phyloP scores from a whole-genome alignment of 768 basidiomycete genomes.

The Russula sp. region DNA sequence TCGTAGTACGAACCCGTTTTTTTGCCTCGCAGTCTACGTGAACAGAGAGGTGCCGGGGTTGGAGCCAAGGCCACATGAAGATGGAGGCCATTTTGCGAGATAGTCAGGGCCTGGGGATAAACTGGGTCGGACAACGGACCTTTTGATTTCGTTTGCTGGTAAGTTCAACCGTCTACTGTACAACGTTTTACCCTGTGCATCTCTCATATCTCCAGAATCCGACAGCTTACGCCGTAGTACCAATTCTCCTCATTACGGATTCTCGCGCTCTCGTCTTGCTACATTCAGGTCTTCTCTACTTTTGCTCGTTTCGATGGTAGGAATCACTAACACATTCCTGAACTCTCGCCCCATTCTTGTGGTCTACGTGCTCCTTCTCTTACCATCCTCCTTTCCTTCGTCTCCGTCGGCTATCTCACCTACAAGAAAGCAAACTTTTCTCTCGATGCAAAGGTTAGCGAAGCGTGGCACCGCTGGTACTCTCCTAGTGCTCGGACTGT shows the following conservation, averaged over 20 bases:
- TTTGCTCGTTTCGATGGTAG: slow-evolving; percentile 57
- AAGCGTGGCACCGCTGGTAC: slow-evolving; percentile 65
- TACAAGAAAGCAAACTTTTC: slow-evolving; percentile 60
- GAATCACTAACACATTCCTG: slow-evolving; percentile 57
- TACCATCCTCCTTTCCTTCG: slow-evolving; percentile 58
- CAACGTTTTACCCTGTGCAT: background rate
- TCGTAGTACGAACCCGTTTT: slow-evolving; percentile 8
- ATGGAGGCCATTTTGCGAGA: slow-evolving; percentile 35
- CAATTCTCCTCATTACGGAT: slow-evolving; percentile 61
- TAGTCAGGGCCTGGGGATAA: slow-evolving; percentile 41
- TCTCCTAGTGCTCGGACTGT: slow-evolving; percentile 50
- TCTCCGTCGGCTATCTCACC: slow-evolving; percentile 59
- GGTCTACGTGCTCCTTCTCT: slow-evolving; percentile 63
- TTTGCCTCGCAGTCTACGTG: slow-evolving; percentile 21
- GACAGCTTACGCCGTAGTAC: slow-evolving; percentile 59
- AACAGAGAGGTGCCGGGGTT: slow-evolving; percentile 20
- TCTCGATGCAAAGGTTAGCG: slow-evolving; percentile 63
- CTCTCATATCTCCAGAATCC: slow-evolving; percentile 7
- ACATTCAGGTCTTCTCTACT: slow-evolving; percentile 56
- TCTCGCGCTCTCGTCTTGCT: slow-evolving; percentile 53
- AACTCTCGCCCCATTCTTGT: slow-evolving; percentile 68
- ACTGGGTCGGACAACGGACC: slow-evolving; percentile 52
- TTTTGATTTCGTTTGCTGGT: slow-evolving; percentile 59
- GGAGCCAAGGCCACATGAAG: slow-evolving; percentile 14
- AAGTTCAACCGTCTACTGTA: slow-evolving; percentile 29